These are phyloP conservation scores for Fragaria ananassa DNA, from an alignment of 306 rosid genomes.

Conservation along the genomic window DNA sequence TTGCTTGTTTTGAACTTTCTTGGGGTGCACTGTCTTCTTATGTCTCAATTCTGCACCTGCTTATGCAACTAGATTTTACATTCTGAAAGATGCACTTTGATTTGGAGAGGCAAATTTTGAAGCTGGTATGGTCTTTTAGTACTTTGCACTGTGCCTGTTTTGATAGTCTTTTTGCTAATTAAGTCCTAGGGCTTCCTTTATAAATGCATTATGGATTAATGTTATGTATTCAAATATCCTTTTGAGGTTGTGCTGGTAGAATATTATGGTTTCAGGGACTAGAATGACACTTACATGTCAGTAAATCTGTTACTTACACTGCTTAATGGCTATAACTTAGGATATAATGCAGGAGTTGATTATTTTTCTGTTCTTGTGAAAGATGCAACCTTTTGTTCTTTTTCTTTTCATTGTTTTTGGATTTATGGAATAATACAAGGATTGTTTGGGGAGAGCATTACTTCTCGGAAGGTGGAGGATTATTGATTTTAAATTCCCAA, in stretches of 20 bases:
- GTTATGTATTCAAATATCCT: background rate
- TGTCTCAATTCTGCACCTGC: background rate
- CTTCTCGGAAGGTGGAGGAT: background rate
- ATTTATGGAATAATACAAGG: background rate
- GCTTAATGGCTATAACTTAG: background rate
- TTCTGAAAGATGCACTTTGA: background rate
- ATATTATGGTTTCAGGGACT: background rate
- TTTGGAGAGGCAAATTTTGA: background rate
- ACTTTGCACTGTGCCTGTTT: background rate
- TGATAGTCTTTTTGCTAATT: background rate
- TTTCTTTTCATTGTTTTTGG: background rate
- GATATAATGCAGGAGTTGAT: background rate
- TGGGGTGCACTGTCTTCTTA: background rate
- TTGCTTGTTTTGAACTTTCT: background rate
- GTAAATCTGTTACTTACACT: slow-evolving; percentile 1
- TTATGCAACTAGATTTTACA: background rate
- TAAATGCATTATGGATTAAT: background rate
- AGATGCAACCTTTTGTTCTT: background rate
- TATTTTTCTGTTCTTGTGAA: background rate
- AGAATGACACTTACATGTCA: background rate
- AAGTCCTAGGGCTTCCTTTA: background rate
- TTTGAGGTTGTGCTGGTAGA: background rate
- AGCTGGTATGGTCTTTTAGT: background rate
- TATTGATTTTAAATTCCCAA: background rate
- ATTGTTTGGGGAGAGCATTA: background rate